These are phyloP conservation scores for Jaltomata sinuosa DNA, from an alignment of 257 asterid species.

Conservation along the genomic window DNA sequence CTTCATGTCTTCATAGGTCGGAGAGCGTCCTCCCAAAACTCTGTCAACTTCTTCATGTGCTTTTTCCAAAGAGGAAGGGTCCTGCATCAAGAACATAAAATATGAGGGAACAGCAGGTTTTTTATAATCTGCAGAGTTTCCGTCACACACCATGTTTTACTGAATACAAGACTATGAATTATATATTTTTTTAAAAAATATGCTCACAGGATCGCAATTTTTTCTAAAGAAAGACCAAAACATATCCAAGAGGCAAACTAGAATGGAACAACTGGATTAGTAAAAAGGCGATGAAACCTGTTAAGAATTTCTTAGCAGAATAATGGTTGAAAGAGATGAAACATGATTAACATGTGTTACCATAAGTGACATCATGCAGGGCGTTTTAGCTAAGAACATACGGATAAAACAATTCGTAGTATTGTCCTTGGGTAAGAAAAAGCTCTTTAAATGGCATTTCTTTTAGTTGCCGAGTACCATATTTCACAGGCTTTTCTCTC, in stretches of 20 bases:
- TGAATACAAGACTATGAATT: background rate
- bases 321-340: background rate
- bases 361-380: background rate
- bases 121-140: background rate
- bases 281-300: background rate
- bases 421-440: background rate
- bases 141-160: background rate
- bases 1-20: conserved; percentile 73
- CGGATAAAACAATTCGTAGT: background rate
- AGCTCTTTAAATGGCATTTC: background rate
- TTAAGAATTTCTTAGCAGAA: background rate
- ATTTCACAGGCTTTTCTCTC: background rate
- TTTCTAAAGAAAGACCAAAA: background rate
- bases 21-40: conserved; percentile 71
- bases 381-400: background rate
- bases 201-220: background rate
- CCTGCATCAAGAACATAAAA: conserved; percentile 27
- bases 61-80: conserved; percentile 53
- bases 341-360: background rate
- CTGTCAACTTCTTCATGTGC: conserved; percentile 89
- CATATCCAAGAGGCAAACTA: background rate
- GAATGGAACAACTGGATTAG: background rate
- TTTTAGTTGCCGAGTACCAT: background rate
- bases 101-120: background rate
- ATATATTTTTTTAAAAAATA: background rate